Evolutionary conservation across 495 filamentous ascomycete species (phyloP).

Genomic region (Lindgomyces ingoldianus): DNA sequence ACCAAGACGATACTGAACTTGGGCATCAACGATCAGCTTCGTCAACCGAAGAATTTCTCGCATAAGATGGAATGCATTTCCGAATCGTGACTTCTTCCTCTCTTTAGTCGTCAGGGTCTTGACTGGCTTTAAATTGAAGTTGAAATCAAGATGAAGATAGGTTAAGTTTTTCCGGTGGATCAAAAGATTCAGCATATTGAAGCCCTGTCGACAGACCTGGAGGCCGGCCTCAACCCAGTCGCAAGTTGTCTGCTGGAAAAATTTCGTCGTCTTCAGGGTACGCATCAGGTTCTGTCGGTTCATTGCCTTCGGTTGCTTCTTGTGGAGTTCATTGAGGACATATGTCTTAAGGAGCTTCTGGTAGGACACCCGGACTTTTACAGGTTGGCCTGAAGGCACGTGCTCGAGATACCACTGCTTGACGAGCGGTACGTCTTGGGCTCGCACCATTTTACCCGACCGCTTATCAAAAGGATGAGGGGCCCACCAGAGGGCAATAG

Average conservation of each 20-base stretch:
- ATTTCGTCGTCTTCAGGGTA: slow-evolving; percentile 92
- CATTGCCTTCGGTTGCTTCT: slow-evolving; percentile 88
- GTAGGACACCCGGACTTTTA: slow-evolving; percentile 98
- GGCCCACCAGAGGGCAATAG: slow-evolving; percentile 97
- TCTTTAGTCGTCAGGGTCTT: slow-evolving; percentile 99
- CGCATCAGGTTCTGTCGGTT: slow-evolving; percentile 91
- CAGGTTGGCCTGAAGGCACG: slow-evolving; percentile 86
- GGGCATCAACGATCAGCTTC: slow-evolving; percentile 97
- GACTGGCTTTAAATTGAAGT: slow-evolving; percentile 99
- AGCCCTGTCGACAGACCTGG: slow-evolving; percentile 96
- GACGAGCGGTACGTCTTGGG: slow-evolving; percentile 93
- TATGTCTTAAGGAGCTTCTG: slow-evolving; percentile 97
- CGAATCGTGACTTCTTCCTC: slow-evolving; percentile 98
- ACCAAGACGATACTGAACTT: slow-evolving; percentile 95
- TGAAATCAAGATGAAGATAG: slow-evolving; percentile 98
- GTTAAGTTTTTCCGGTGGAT: slow-evolving; percentile 99
- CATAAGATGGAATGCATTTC: slow-evolving; percentile 99
- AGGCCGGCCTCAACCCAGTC: slow-evolving; percentile 99
- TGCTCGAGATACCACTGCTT: slow-evolving; percentile 99
- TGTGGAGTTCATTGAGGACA: slow-evolving; percentile 95
- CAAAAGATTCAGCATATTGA: slow-evolving; percentile 98
- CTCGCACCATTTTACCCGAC: slow-evolving; percentile 96
- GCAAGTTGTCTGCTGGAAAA: slow-evolving; percentile 98
- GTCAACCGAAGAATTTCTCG: slow-evolving; percentile 96
- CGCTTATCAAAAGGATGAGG: slow-evolving; percentile 94